These are phyloP conservation scores for Mucor lusitanicus DNA, from an alignment of 371 early-diverging fungal species.

Conservation along the genomic window DNA sequence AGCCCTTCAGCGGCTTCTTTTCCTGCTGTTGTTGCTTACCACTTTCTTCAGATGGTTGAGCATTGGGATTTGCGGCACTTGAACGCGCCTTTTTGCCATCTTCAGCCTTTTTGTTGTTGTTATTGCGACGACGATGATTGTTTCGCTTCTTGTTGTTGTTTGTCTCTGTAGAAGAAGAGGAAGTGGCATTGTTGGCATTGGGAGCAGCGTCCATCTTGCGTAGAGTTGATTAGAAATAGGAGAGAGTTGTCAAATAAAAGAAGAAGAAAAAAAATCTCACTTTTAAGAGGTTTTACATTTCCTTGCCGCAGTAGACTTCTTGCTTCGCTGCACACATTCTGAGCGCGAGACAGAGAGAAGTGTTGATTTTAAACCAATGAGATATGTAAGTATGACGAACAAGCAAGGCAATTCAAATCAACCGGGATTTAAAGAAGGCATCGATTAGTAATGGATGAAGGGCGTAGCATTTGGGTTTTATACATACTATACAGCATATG, in stretches of 20 bases:
- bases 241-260: background rate
- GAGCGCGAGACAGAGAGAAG: too few species aligned
- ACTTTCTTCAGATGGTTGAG: background rate
- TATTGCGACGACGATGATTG: conserved; percentile 3
- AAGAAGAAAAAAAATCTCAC: background rate
- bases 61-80: background rate
- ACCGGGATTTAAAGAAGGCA: background rate
- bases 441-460: too few species aligned
- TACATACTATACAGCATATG: too few species aligned
- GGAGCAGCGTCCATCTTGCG: background rate
- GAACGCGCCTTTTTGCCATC: background rate
- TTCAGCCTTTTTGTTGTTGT: conserved; percentile 1
- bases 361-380: too few species aligned
- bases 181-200: background rate
- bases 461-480: too few species aligned
- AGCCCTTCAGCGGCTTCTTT: conserved; percentile 7
- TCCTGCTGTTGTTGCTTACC: background rate
- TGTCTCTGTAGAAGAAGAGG: conserved; percentile 11
- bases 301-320: background rate
- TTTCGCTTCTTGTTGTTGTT: conserved; percentile 8
- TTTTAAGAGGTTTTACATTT: background rate
- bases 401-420: background rate
- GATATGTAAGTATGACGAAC: too few species aligned
- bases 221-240: background rate
- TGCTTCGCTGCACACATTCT: background rate